phyloP scores from a whole-genome alignment of 139 green algal species.

The Pleodorina starrii region DNA sequence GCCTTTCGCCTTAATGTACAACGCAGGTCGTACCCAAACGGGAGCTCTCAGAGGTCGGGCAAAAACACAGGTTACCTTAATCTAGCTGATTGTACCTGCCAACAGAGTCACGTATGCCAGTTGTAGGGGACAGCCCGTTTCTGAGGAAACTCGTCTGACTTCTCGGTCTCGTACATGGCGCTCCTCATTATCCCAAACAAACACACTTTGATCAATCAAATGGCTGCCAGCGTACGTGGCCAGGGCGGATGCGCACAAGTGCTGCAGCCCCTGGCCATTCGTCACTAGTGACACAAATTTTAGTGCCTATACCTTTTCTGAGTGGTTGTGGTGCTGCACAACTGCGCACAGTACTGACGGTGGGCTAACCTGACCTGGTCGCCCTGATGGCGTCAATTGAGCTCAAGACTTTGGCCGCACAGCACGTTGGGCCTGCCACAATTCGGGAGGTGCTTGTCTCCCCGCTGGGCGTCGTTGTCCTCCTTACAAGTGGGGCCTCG shows the following conservation, averaged over 20 bases:
- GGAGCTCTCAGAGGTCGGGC: no score
- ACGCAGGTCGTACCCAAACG: no score
- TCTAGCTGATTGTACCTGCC: no score
- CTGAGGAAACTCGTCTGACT: conserved; percentile 24
- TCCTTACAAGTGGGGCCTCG: not conserved
- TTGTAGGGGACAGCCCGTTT: no score
- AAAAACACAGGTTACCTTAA: no score
- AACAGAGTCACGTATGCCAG: no score
- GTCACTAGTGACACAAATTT: not conserved
- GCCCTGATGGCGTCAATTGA: conserved; percentile 6
- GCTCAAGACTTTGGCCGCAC: not conserved
- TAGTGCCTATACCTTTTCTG: no score
- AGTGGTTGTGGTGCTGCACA: no score
- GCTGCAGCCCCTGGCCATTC: conserved; percentile 9
- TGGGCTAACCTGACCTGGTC: no score
- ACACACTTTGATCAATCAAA: not conserved
- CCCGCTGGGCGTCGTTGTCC: conserved; percentile 5
- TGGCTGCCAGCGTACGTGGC: not conserved
- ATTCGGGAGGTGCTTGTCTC: conserved; percentile 44
- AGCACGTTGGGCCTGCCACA: not conserved
- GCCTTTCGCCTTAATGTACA: no score
- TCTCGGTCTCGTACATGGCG: not conserved
- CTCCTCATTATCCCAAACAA: not conserved
- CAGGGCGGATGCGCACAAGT: not conserved
- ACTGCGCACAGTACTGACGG: no score